Conservation (phyloP, 139 green algal genomes). For the Chlorella sp. region DNA sequence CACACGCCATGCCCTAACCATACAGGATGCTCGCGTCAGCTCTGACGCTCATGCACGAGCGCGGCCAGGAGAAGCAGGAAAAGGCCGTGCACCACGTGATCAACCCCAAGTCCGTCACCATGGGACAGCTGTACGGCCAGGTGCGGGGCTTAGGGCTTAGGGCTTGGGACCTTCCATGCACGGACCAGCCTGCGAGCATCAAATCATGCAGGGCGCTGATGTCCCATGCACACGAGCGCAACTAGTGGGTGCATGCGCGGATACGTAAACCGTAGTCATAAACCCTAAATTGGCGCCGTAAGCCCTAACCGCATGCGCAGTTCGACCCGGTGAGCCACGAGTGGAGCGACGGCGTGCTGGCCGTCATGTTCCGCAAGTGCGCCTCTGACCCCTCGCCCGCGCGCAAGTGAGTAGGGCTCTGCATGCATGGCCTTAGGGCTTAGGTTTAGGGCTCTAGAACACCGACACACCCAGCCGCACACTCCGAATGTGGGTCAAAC, state of each 20-base stretch:
- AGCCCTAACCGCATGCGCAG: no score
- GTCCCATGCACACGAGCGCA: no score
- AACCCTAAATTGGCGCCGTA: no score
- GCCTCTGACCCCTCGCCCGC: slow-evolving; percentile 42
- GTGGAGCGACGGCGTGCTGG: slow-evolving; percentile 68
- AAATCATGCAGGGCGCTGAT: no score
- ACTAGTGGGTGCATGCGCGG: no score
- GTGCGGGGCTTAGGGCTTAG: slow-evolving; percentile 6
- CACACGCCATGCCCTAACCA: no score
- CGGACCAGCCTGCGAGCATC: no score
- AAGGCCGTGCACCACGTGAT: slow-evolving; percentile 28
- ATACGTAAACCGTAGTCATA: no score
- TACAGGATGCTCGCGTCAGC: slow-evolving; percentile 43
- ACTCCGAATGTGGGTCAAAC: neutral
- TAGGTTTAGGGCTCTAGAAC: no score
- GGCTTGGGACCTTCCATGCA: no score
- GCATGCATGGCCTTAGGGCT: no score
- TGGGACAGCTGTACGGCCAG: slow-evolving; percentile 75
- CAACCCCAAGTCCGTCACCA: slow-evolving; percentile 62
- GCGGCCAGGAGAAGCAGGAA: slow-evolving; percentile 18
- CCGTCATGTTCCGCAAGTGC: slow-evolving; percentile 47
- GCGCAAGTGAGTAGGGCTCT: slow-evolving; percentile 45
- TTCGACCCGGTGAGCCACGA: slow-evolving; percentile 49
- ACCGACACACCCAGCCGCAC: no score
- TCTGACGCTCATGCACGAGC: slow-evolving; percentile 42